These are phyloP conservation scores for Sphagnum magellanicum DNA, from an alignment of 228 moss, liverwort and hornwort genomes.

Conservation along the genomic window DNA sequence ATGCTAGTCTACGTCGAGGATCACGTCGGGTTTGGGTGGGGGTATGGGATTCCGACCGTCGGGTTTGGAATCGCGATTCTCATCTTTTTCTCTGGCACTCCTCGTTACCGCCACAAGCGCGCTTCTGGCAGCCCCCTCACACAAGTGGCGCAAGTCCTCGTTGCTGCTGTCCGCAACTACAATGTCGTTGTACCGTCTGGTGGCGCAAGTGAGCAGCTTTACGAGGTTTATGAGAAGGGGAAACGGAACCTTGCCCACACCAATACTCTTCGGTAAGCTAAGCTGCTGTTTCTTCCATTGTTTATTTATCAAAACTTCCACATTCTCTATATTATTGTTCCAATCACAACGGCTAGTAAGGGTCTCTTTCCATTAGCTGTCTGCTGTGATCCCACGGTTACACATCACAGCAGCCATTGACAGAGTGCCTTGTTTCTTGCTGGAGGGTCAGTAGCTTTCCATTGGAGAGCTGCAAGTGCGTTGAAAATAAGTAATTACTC, in stretches of 20 bases:
- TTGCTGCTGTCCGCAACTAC: neutral
- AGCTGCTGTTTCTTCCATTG: conserved; percentile 4
- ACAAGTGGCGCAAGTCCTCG: neutral
- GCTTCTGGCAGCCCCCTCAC: conserved; percentile 1
- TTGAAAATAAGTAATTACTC: too few species aligned
- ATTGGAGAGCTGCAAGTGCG: too few species aligned
- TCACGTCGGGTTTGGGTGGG: conserved; percentile 6
- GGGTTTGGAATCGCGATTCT: neutral
- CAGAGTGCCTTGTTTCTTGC: too few species aligned
- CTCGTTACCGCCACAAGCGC: conserved; percentile 2
- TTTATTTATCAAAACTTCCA: neutral
- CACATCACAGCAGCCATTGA: neutral
- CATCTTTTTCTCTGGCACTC: neutral
- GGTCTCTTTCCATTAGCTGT: neutral
- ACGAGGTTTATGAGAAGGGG: conserved; percentile 10
- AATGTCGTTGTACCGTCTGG: neutral
- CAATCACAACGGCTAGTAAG: neutral
- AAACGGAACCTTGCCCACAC: conserved; percentile 20
- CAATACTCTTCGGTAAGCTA: conserved; percentile 13
- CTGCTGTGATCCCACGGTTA: neutral
- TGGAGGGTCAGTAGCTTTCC: too few species aligned
- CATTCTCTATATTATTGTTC: neutral
- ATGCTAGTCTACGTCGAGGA: conserved; percentile 12
- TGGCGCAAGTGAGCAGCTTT: conserved; percentile 7
- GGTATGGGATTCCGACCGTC: conserved; percentile 9